phyloP scores from a whole-genome alignment of 805 yeast genomes.

The Kodamaea hsintzibuensis region DNA sequence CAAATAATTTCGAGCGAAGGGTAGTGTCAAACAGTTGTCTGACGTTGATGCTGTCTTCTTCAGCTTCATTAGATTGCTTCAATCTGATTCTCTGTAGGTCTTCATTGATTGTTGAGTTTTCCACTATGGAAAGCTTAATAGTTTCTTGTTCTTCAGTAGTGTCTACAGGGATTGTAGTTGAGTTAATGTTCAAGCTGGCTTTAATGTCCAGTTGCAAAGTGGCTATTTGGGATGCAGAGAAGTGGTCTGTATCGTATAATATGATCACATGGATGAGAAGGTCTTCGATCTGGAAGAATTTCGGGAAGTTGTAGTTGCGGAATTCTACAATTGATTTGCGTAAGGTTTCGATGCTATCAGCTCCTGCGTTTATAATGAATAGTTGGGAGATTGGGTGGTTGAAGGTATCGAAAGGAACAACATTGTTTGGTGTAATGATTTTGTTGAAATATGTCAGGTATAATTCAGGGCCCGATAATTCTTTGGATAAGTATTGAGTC shows the following conservation, averaged over 20 bases:
- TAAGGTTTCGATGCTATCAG: slow-evolving; percentile 56
- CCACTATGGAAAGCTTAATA: slow-evolving; percentile 15
- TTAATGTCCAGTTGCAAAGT: slow-evolving; percentile 30
- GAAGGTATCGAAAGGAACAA: slow-evolving; percentile 81
- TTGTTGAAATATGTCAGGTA: slow-evolving; percentile 61
- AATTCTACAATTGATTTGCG: slow-evolving; percentile 53
- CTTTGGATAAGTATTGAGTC: slow-evolving; percentile 18
- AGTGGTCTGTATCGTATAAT: slow-evolving; percentile 26
- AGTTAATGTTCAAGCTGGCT: slow-evolving; percentile 25
- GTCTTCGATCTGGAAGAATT: slow-evolving; percentile 66
- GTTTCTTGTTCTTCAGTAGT: slow-evolving; percentile 12
- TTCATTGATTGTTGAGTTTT: slow-evolving; percentile 49
- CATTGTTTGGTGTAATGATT: slow-evolving; percentile 55
- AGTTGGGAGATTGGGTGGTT: slow-evolving; percentile 83
- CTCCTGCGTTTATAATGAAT: slow-evolving; percentile 56
- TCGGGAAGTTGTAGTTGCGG: slow-evolving; percentile 55
- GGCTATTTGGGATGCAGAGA: slow-evolving; percentile 29
- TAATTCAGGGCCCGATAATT: slow-evolving; percentile 28
- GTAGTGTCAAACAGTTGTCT: slow-evolving; percentile 42
- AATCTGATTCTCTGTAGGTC: slow-evolving; percentile 42
- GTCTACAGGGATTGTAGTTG: slow-evolving; percentile 22
- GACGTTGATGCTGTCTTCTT: slow-evolving; percentile 18
- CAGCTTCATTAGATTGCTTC: slow-evolving; percentile 15
- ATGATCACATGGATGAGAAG: slow-evolving; percentile 47
- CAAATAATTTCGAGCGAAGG: slow-evolving; percentile 43